Conservation (phyloP, 1,139 yeast species). For the Yamadazyma sp. region DNA sequence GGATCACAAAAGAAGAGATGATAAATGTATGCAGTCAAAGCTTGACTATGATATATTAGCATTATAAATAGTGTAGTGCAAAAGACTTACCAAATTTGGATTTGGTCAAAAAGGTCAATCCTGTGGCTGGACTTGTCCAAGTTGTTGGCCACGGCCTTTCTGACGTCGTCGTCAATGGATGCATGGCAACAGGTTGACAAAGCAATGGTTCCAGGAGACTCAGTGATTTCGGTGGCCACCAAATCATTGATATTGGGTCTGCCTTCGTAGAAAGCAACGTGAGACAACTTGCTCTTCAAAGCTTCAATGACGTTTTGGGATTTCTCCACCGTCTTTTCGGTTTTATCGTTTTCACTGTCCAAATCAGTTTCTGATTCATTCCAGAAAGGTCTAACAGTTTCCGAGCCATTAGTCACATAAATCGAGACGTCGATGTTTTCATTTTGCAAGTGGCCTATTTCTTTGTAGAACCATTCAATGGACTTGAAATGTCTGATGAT, state of each 20-base stretch:
- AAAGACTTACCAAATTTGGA: constrained; percentile 31
- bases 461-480: constrained; percentile 53
- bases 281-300: constrained; percentile 21
- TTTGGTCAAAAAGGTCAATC: constrained; percentile 43
- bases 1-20: not conserved
- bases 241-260: constrained; percentile 43
- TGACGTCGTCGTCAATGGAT: constrained; percentile 38
- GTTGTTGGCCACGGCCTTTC: constrained; percentile 32
- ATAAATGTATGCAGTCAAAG: not conserved
- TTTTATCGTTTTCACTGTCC: constrained; percentile 15
- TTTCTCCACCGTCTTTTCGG: constrained; percentile 14
- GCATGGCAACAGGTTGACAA: constrained; percentile 44
- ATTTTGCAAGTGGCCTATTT: constrained; percentile 28
- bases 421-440: constrained; percentile 28
- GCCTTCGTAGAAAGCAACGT: constrained; percentile 32
- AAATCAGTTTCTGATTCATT: constrained; percentile 9
- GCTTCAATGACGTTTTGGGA: constrained; percentile 17
- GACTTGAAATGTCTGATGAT: constrained; percentile 41
- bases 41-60: not conserved
- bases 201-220: constrained; percentile 32
- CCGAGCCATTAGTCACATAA: constrained; percentile 31
- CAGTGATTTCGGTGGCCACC: constrained; percentile 32
- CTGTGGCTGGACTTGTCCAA: constrained; percentile 29
- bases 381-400: constrained; percentile 24
- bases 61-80: not conserved